These are phyloP conservation scores for Trichomonas tenax DNA, from an alignment of 208 protist genomes.

Conservation along the genomic window DNA sequence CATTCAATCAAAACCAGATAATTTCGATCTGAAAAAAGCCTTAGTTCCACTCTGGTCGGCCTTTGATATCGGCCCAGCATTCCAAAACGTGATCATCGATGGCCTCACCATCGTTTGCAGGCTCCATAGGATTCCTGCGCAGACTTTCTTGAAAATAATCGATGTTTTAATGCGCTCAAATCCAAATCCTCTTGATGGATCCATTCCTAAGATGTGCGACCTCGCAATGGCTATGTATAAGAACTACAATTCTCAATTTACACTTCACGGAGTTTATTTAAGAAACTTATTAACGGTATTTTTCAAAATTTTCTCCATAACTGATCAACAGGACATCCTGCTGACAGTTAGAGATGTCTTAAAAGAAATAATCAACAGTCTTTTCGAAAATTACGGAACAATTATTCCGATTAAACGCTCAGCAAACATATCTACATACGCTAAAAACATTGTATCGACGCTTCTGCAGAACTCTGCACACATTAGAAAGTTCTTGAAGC, in stretches of 20 bases:
- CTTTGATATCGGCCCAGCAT: neutral
- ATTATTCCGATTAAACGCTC: neutral
- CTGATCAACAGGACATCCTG: neutral
- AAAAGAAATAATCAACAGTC: neutral
- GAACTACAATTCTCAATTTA: neutral
- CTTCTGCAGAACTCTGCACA: neutral
- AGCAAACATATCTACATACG: neutral
- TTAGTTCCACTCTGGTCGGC: neutral
- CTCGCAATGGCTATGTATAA: neutral
- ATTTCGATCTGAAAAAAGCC: neutral
- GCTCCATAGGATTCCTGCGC: neutral
- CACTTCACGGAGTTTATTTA: neutral
- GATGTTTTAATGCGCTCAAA: neutral
- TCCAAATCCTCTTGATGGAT: neutral
- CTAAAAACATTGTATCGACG: neutral
- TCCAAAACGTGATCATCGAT: neutral
- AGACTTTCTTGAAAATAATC: neutral
- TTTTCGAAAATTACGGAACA: neutral
- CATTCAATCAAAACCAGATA: neutral
- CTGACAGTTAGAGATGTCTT: neutral
- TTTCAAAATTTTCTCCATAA: neutral
- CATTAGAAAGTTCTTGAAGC: neutral
- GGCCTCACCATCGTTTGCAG: neutral
- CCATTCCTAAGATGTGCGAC: neutral
- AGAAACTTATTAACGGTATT: neutral